phyloP scores from a whole-genome alignment of 371 early-diverging fungal species.

The Mortierella sp. region DNA sequence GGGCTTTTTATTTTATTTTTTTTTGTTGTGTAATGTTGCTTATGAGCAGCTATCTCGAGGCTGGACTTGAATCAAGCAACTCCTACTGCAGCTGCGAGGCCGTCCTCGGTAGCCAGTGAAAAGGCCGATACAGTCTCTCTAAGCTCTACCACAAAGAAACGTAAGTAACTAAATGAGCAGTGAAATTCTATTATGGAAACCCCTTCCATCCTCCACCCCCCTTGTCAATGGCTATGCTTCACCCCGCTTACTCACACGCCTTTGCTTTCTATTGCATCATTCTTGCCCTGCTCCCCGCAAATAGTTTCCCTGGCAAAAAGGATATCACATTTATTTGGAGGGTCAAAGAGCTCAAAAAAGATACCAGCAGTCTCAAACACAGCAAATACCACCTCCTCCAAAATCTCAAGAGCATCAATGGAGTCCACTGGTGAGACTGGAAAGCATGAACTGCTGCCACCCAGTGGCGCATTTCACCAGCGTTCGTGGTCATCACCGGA shows the following conservation, averaged over 20 bases:
- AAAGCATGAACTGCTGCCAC: slow-evolving; percentile 14
- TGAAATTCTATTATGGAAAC: not conserved
- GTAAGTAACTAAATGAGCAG: not conserved
- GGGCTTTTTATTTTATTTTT: slow-evolving; percentile 1
- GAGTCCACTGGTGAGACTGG: slow-evolving; percentile 10
- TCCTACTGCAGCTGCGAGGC: not conserved
- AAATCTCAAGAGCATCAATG: slow-evolving; percentile 4
- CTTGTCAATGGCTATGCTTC: too few relatives aligned
- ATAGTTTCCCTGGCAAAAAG: slow-evolving; percentile 42
- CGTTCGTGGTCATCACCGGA: slow-evolving; percentile 17
- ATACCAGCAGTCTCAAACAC: slow-evolving; percentile 2
- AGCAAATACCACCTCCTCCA: not conserved
- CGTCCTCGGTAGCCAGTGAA: not conserved
- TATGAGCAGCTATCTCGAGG: slow-evolving; percentile 29
- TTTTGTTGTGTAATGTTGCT: too few relatives aligned
- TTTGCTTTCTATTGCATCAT: not conserved
- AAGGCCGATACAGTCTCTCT: slow-evolving; percentile 11
- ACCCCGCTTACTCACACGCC: not conserved
- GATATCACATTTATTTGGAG: slow-evolving; percentile 36
- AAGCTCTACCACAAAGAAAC: slow-evolving; percentile 10
- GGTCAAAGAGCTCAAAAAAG: slow-evolving; percentile 20
- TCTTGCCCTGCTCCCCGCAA: not conserved
- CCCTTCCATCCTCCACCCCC: not conserved
- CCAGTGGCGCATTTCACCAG: not conserved
- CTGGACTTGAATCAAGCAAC: slow-evolving; percentile 8